Evolutionary conservation across 257 asterid species (phyloP).

Genomic region (Gentiana straminea): DNA sequence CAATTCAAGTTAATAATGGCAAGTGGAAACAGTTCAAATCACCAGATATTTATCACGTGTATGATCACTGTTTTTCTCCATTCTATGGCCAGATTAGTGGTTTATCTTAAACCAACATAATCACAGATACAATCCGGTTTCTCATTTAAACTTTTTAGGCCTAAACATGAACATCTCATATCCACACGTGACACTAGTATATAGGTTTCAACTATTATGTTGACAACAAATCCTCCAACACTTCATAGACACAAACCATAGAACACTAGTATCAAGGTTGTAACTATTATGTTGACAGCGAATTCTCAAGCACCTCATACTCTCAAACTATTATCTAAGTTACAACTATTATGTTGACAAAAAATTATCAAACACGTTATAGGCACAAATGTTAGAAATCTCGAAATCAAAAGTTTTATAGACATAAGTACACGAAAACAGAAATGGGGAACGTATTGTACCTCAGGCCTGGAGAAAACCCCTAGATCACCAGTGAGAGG

Average conservation of each 20-base stretch:
- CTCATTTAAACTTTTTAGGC: too few species aligned
- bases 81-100: too few species aligned
- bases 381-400: background rate
- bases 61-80: too few species aligned
- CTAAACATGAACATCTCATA: too few species aligned
- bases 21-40: too few species aligned
- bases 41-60: too few species aligned
- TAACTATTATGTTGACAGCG: background rate
- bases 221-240: background rate
- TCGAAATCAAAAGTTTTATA: background rate
- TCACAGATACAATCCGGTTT: too few species aligned
- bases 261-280: background rate
- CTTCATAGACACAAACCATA: background rate
- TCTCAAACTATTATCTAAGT: background rate
- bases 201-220: background rate
- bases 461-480: slow-evolving; percentile 78
- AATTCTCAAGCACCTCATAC: background rate
- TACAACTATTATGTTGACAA: background rate
- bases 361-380: too few species aligned
- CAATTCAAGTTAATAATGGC: too few species aligned
- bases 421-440: background rate
- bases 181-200: background rate
- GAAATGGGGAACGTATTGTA: slow-evolving; percentile 9
- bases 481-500: slow-evolving; percentile 68
- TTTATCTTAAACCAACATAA: too few species aligned